phyloP scores from a whole-genome alignment of 2,329 filamentous ascomycete species.

The Fusarium brachygibbosum region DNA sequence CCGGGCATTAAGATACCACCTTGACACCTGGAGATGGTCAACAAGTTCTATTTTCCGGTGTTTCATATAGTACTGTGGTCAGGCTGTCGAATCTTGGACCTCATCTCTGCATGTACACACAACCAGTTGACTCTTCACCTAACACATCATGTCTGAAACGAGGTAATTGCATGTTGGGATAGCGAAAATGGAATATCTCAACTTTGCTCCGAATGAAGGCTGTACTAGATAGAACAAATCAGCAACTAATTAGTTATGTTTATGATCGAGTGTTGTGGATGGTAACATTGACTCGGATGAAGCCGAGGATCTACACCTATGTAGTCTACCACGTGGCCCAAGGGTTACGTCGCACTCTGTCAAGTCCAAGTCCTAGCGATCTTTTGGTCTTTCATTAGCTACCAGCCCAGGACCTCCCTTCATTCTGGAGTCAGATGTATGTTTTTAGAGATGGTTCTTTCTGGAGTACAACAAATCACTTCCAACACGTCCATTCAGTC shows the following conservation, averaged over 20 bases:
- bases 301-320: slow-evolving; percentile 36
- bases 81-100: too few species aligned
- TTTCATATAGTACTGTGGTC: too few species aligned
- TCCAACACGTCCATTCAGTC: too few species aligned
- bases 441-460: background rate
- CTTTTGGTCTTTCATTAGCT: background rate
- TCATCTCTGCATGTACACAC: too few species aligned
- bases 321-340: slow-evolving; percentile 30
- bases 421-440: background rate
- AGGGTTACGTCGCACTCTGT: slow-evolving; percentile 15
- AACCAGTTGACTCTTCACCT: too few species aligned
- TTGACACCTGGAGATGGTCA: too few species aligned
- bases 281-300: slow-evolving; percentile 27
- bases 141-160: too few species aligned
- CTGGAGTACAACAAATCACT: background rate
- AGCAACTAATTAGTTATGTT: background rate
- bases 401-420: background rate
- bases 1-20: too few species aligned
- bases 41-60: too few species aligned
- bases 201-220: too few species aligned
- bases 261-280: slow-evolving; percentile 22
- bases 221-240: background rate
- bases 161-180: too few species aligned
- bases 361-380: background rate
- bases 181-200: too few species aligned